phyloP scores from a whole-genome alignment of 306 rosid species.

The Cicer bijugum region DNA sequence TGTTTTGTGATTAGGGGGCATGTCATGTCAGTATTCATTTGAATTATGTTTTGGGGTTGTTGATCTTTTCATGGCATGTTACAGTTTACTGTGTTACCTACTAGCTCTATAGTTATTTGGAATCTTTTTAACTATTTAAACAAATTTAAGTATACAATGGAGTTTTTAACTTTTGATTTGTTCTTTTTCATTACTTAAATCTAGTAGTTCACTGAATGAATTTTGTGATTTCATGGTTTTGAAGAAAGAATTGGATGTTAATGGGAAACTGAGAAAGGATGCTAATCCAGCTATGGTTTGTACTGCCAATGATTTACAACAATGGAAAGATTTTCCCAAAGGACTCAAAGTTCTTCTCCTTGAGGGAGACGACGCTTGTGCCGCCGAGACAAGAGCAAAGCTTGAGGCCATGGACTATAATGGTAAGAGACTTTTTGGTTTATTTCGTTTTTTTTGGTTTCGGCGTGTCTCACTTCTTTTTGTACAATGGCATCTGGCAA shows the following conservation, averaged over 20 bases:
- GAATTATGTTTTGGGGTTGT: slow-evolving; percentile 35
- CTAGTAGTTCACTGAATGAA: slow-evolving; percentile 43
- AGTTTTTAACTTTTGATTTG: neutral
- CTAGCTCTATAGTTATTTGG: slow-evolving; percentile 23
- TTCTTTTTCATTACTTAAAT: slow-evolving; percentile 5
- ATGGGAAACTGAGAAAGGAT: slow-evolving; percentile 71
- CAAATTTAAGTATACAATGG: slow-evolving; percentile 8
- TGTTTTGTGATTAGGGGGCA: neutral
- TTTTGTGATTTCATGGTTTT: slow-evolving; percentile 44
- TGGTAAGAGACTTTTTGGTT: slow-evolving; percentile 56
- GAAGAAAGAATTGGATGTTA: slow-evolving; percentile 53
- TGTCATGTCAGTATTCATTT: slow-evolving; percentile 27
- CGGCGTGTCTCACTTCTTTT: slow-evolving; percentile 17
- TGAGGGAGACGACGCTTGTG: slow-evolving; percentile 71
- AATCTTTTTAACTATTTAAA: slow-evolving; percentile 24
- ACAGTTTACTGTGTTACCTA: slow-evolving; percentile 36
- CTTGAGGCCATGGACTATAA: slow-evolving; percentile 89
- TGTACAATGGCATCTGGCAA: slow-evolving; percentile 43
- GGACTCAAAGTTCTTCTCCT: slow-evolving; percentile 91
- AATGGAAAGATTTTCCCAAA: slow-evolving; percentile 90
- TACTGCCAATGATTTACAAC: slow-evolving; percentile 82
- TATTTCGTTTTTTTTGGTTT: slow-evolving; percentile 13
- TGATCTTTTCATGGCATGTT: slow-evolving; percentile 22
- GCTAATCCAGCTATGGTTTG: slow-evolving; percentile 99
- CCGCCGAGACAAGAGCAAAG: slow-evolving; percentile 70